A percentile compares a stretch with the other conserved stretches of the same genome.
Conservation (phyloP, 371 early-diverging fungal species). For the Saksenaea vasiformis region DNA sequence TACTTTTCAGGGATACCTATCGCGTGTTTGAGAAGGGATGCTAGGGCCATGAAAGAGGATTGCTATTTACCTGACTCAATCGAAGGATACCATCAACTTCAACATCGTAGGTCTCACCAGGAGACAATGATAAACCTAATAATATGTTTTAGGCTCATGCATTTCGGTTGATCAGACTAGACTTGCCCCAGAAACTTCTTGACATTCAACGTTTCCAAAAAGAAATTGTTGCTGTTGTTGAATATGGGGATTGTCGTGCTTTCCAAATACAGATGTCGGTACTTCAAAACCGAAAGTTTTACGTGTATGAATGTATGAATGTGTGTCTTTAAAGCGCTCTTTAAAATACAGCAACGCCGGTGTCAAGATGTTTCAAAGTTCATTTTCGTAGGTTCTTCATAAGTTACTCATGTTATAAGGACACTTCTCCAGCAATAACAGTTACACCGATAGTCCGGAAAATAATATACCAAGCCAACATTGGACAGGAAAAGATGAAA, state of each 20-base stretch:
- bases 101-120: background rate
- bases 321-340: no score
- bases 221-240: no score
- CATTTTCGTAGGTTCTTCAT: no score
- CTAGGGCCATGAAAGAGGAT: background rate
- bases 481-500: no score
- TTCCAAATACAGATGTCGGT: background rate
- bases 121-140: background rate
- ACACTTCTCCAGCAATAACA: no score
- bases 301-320: no score
- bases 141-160: background rate
- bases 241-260: background rate
- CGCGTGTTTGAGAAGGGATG: background rate
- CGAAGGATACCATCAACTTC: background rate
- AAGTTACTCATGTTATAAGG: no score
- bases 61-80: background rate
- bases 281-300: no score
- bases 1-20: background rate
- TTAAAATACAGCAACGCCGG: no score
- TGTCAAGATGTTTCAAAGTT: no score
- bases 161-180: background rate
- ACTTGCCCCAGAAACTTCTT: conserved; percentile 4
- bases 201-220: background rate
- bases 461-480: no score
- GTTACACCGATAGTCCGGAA: no score